Base-by-base conservation (phyloP, 495 filamentous ascomycete genomes). In the Chaetomium tenue region DNA sequence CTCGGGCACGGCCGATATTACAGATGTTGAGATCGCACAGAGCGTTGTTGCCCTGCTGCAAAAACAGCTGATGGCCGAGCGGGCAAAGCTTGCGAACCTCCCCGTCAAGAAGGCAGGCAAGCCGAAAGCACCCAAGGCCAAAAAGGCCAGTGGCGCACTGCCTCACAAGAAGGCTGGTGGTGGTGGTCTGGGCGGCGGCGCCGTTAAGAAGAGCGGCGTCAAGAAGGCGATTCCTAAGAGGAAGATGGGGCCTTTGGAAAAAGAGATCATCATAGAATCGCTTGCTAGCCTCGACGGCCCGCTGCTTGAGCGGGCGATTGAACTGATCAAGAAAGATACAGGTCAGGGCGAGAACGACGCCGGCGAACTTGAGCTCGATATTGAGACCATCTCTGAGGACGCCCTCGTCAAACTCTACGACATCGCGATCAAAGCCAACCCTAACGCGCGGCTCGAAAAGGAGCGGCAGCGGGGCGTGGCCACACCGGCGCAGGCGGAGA, bases 331-430 rank as follows among this genome's bases (percentile, higher is more conserved):
- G 75, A 86, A 83, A 56, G 93, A 95, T 65, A 91, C 92, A 67
- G 89, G 89, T 30, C 81, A 87, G 77, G 85, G 92, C 81, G 84
- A 88, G 72, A 86, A 86, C 46, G 86, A 92, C 71, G 89, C 91
- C 61, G 91, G 91, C 26, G 91, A 95, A 68, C 86, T 97, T 68
- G 92, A 97, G 76, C 81, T 97, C 39, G 92, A 97, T 69, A 96
- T 97, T 68, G 92, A 97, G 68, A 82, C 88, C 67, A 82, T 97
- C 39, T 87, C 88, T 15, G 83, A 89, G 20, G 83, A 89, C 33
- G 89, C 91, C 7, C 84, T 96, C 37, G 75, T 82, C 70, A 87
- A 89, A 75, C 84, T 97, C 42, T 87, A 91, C 61, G 85, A 87
- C 28, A 88, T 93, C 58, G 88, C 92, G 59, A 85, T 87, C 74